Percentiles rank a stretch among this genome's conserved stretches.
phyloP scores from a whole-genome alignment of 805 yeast genomes.

The Candida cerambycidarum region DNA sequence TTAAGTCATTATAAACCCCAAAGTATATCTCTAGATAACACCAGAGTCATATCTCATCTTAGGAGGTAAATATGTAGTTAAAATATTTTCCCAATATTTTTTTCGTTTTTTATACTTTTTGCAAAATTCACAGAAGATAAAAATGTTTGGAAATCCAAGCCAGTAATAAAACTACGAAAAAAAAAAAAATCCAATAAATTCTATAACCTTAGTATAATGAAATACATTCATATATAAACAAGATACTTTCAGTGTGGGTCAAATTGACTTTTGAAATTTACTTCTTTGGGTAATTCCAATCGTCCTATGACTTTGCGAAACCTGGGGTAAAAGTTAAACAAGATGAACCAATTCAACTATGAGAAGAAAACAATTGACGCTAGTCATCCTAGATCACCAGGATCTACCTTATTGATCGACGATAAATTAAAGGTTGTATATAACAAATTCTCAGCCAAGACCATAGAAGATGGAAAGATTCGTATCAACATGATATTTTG shows the following conservation, averaged over 20 bases:
- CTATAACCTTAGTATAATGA: too few relatives aligned
- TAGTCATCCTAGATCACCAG: slow-evolving; percentile 35
- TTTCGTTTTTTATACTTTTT: neutral
- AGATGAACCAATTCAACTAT: slow-evolving; percentile 2
- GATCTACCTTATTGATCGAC: slow-evolving; percentile 39
- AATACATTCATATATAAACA: too few relatives aligned
- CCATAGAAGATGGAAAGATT: slow-evolving; percentile 15
- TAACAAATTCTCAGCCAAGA: slow-evolving; percentile 36
- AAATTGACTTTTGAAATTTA: too few relatives aligned
- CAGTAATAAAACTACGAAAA: too few relatives aligned
- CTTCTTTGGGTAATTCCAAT: too few relatives aligned
- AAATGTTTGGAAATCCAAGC: slow-evolving; percentile 2
- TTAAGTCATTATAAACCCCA: too few relatives aligned
- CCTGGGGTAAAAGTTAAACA: slow-evolving; percentile 11
- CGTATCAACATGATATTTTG: slow-evolving; percentile 52
- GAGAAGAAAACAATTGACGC: slow-evolving; percentile 27
- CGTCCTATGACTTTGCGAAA: neutral
- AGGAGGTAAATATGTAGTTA: too few relatives aligned
- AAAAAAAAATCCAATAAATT: too few relatives aligned
- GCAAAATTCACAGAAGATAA: neutral
- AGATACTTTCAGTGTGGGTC: too few relatives aligned
- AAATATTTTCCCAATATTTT: too few relatives aligned
- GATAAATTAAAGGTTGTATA: slow-evolving; percentile 52
- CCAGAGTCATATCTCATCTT: too few relatives aligned
- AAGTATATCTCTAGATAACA: too few relatives aligned